Percentiles rank a stretch among this genome's conserved stretches.
Conservation (phyloP, 2,329 filamentous ascomycete species). For the Fusarium pininemorale region DNA sequence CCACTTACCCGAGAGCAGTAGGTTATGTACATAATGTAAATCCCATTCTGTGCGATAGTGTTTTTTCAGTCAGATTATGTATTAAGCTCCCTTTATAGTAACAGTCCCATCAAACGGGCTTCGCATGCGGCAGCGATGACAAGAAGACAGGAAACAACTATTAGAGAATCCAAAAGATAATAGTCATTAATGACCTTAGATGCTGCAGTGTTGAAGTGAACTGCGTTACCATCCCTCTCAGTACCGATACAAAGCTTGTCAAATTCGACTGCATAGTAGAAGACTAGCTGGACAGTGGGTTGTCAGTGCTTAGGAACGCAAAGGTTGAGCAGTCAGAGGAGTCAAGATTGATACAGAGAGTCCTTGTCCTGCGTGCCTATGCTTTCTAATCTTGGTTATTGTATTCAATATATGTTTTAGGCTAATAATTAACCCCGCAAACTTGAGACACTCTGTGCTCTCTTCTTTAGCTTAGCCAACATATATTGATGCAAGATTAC, state of each 20-base stretch:
- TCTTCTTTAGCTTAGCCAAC: not conserved
- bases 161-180: no score
- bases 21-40: not conserved
- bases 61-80: not conserved
- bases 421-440: not conserved
- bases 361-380: fast-evolving
- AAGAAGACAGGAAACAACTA: no score
- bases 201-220: no score
- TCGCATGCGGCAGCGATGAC: no score
- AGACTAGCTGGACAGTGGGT: no score
- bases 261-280: no score
- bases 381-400: no score
- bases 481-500: not conserved
- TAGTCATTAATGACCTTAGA: fast-evolving
- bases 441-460: not conserved
- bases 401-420: fast-evolving
- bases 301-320: no score
- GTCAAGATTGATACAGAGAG: no score
- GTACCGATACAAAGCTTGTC: no score
- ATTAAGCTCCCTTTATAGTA: not conserved
- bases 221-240: fast-evolving
- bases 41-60: not conserved
- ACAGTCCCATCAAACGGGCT: no score
- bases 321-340: no score
- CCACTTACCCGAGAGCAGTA: not conserved